Evolutionary conservation across 179 eudicot genomes (phyloP), one percentile per base, ranked within the genome.

Genomic region (Heliamphora pulchella): DNA sequence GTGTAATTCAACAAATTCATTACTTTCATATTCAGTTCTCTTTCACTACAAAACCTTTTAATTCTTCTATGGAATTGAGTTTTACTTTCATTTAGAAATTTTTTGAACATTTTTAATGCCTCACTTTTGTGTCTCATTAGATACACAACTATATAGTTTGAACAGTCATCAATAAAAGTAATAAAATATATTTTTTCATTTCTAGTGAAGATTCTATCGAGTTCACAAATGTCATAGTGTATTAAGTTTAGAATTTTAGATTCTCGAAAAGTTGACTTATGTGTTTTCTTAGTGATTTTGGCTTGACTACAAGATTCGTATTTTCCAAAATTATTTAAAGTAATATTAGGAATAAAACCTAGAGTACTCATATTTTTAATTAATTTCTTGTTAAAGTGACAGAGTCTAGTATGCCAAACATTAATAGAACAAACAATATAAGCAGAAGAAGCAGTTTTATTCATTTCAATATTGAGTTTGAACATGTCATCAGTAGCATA

Each of bases 401-500:
- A 0, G 31, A 31, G 31, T 31, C 31, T 31, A 31, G 31, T 31
- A 0, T 31, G 31, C 31, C 31, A 31, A 31, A 0, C 31, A 31
- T 31, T 31, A 31, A 31, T 31, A 31, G 31, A 31, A 31, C 31
- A 31, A 31, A 31, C 0, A 31, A 31, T 31, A 31, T 31, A 31
- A 31, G 31, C 31, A 31, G 0, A 31, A 31, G 31, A 31, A 31
- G 31, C 31, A 31, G 31, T 31, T 31, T 31, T 75, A 15, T 75
- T 75, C 5, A 7, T 17, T 10, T 72, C 73, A 69, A 75, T 39
- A 76, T 68, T 81, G 10, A 67, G 13, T 14, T 76, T 81, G 59
- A 75, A 65, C 80, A 81, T 81, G 1, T 75, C 75, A 66, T 75
- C 77, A 69, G 5, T 22, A 44, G 79, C 83, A 81, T 81, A 81